Evolutionary conservation across 2,329 filamentous ascomycete species (phyloP), one percentile per base, ranked within the genome.

Genomic region (Biscogniauxia mediterranea): DNA sequence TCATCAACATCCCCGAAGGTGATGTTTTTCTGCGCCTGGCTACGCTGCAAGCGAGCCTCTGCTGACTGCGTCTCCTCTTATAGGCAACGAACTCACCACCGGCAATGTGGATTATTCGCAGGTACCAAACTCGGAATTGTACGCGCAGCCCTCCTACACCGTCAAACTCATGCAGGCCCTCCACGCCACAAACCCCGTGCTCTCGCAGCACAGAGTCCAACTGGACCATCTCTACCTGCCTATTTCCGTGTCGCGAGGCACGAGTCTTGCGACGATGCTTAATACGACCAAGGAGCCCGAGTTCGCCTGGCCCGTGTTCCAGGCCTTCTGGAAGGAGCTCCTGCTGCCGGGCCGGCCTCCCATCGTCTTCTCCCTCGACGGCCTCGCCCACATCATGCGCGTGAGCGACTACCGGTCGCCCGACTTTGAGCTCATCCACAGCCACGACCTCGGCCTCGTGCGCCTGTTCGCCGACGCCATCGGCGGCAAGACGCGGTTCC

Each of bases 1-100:
- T 98, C 54, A 83, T 99, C 61, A 89, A 91, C 71, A 83, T 98
- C 56, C 93, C 95, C 46, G 93, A 99, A 79, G 90, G 93, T 96
- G 81, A 46, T n/a, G 17, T 6, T 6, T 32, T 4, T 32, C 28
- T 13, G 28, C 28, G 11, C 28, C 28, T 4, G 38, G 15, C 38
- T n/a, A 46, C 17, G 38, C 11, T 46, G 17, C 38, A n/a, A 46
- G 38, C n/a, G 38, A n/a, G 7, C 28, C 13, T 13, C 38, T 46
- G 6, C 38, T 46, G 15, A 46, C 38, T 11, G 5, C 17, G 4
- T 11, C 17, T 11, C 38, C 17, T n/a, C 38, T 17, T 57, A 42
- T 55, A 74, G 94, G 87, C 58, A 89, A 93, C 72, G 93, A 97
- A 59, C 80, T 97, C 54, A 89, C 89, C 65, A 91, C 89, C 65